Base-by-base conservation (phyloP, 192 early-diverging fungal genomes). In the Linnemannia hyalina region DNA sequence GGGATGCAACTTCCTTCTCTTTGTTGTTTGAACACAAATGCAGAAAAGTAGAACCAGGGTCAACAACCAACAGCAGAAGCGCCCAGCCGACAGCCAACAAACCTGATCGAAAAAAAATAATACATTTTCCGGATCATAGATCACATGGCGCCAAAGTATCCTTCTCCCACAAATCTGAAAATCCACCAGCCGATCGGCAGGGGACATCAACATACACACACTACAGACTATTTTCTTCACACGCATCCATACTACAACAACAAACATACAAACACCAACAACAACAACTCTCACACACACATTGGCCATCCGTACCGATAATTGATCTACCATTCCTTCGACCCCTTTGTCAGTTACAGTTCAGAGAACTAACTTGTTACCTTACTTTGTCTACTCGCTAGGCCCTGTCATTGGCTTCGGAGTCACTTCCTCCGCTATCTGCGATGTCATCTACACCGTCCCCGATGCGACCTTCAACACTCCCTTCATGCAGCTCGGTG, bases 401-500 rank as follows among this genome's bases (percentile, higher is more conserved):
- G 91, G 95, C 13, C 93, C 92, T 46, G 93, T 92, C 5, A 90
- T 95, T 69, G 95, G 95, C 54, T 93, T 94, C 78, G 93, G 88
- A 26, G 93, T 92, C 70, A 95, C 95, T 1, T 93, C 92, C 23
- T 75, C 93, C 29, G 92, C 91, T 0, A 91, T 95, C 6, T 95
- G 91, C 81, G 95, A 96, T 89, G 90, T 94, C 54, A 90, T 96
- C 35, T 93, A 95, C 71, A 79, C 93, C 0, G 85, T 90, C 16
- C 91, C 92, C 46, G 84, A 93, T 32, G 93, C 95, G 18, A 91
- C 91, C 16, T 96, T 95, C 83, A 90, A 87, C 26, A 95, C 94
- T 16, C 95, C 95, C 23, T 96, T 96, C 83, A 94, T 95, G 88
- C 90, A 94, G 72, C 89, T 95, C 46, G 94, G 90, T 90, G 85